Evolutionary conservation across 306 rosid genomes (phyloP).

Genomic region (Dalbergia cultrata): DNA sequence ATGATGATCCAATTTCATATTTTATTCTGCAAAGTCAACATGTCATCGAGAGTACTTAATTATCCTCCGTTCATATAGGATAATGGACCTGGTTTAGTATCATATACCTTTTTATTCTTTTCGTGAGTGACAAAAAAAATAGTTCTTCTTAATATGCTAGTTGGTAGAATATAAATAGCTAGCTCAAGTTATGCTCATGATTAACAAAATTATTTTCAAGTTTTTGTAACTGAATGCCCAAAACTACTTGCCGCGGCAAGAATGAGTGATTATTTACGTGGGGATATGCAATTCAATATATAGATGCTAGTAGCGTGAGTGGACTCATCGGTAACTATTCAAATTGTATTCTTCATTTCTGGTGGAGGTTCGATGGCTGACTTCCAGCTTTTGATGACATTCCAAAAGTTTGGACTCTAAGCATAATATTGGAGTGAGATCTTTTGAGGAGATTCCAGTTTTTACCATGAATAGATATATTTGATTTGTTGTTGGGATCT

Average conservation of each 20-base stretch:
- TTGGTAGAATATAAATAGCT: constrained; percentile 12
- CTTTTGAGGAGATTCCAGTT: constrained; percentile 24
- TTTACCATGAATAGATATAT: constrained; percentile 29
- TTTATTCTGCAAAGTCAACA: constrained; percentile 8
- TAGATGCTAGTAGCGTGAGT: not conserved
- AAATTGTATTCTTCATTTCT: constrained; percentile 9
- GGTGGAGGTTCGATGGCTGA: constrained; percentile 24
- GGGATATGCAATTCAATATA: constrained; percentile 3
- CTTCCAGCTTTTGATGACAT: constrained; percentile 36
- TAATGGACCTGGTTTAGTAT: not conserved
- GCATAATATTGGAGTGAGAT: constrained; percentile 41
- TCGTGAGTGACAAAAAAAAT: constrained; percentile 2
- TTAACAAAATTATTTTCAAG: not conserved
- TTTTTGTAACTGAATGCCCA: not conserved
- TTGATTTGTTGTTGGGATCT: constrained; percentile 36
- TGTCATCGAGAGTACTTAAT: not conserved
- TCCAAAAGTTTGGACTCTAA: constrained; percentile 32
- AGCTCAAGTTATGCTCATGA: not conserved
- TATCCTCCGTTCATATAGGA: not conserved
- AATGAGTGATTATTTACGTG: not conserved
- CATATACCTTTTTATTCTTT: constrained; percentile 4
- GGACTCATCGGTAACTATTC: constrained; percentile 13
- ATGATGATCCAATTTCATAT: constrained; percentile 1
- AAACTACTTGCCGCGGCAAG: not conserved
- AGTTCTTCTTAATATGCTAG: not conserved